Base-by-base conservation (phyloP, 2,329 filamentous ascomycete genomes). In the Fusarium pininemorale region DNA sequence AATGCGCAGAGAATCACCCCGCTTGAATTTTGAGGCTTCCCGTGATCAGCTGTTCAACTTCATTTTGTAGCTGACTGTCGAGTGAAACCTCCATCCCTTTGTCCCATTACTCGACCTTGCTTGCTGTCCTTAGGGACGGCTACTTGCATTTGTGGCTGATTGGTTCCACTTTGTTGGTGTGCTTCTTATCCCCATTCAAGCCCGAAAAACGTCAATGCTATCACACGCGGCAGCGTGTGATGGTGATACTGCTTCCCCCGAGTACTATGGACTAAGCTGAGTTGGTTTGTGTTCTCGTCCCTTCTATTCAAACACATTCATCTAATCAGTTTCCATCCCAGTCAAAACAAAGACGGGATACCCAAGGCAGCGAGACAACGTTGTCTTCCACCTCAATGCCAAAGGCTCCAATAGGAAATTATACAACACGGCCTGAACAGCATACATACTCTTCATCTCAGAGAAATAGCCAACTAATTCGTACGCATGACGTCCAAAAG, bases 91-190 rank as follows among this genome's bases (percentile, higher is more conserved):
- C 35, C 11, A n/a, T 20, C 24, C 41, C n/a, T 38, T 37, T 51
- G 30, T 50, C 39, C 39, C 24, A 28, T 47, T 51, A 45, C n/a
- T 48, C 26, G 41, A 56, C 32, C 32, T 45, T 44, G 56, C 53
- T 67, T 59, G 24, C 35, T 45, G 35, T 51, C 30, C 41, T 57
- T 22, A 41, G 54, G 53, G 50, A 28, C 48, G 66, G 58, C 54
- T 37, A 67, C 57, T 53, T 59, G 45, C 62, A 71, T 68, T 60
- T 59, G 67, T 72, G 63, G 71, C 63, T 53, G 67, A 62, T 58
- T 74, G 48, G 65, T 58, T 61, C 37, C 48, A 72, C 58, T 50
- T 74, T 60, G 42, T 35, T 74, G 50, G 65, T 50, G 55, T 50
- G 54, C 24, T 62, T 70, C 55, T 50, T 56, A 41, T 39, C 51